Base-by-base conservation (phyloP, 2,329 filamentous ascomycete species). In the Xylaria sp. region DNA sequence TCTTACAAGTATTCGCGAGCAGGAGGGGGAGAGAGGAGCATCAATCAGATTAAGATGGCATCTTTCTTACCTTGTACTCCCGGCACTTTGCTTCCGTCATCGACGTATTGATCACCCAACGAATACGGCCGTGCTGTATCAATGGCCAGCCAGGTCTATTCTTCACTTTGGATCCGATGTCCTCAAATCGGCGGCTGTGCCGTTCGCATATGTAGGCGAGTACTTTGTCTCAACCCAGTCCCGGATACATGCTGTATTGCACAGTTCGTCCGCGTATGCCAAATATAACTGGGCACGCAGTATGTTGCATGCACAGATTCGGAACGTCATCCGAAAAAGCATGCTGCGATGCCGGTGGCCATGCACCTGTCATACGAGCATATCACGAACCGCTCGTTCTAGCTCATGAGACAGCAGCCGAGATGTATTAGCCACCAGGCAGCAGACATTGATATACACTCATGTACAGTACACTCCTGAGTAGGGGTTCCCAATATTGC, bases 61-160 rank as follows among this genome's bases (percentile, higher is more conserved):
- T 56, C 18, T 54, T 46, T 1, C 31, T 54, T 46, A 28, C 28
- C 28, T 4, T 28, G 28, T 28, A 20, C 39, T 57, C 23, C 3
- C 66, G 66, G 66, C 28, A 52, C 46, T 37, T 18, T 65, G 56
- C 63, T 55, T 65, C 63, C 66, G 66, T 41, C 31, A 41, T 50
- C 56, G 48, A 61, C 46, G 31, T 61, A 58, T 48, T 39, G 25
- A 37, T 50, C 23, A 57, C 37, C 41, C 23, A 61, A 50, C 23
- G 50, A 55, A 39, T 20, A 48, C 23, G 44, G 18, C 13, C 15
- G 18, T 28, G 44, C 54, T 15, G 56, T 25, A 31, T 48, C 28
- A 37, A 37, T 37, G 34, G 28, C 59, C 34, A 13, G 44, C 20
- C 39, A 48, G 20, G 57, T 31, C 44, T 59, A 31, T 13, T 18